A percentile compares a stretch with the other conserved stretches of the same genome.
These are phyloP conservation scores for Phytophthora agathidicida DNA, from an alignment of 352 stramenopile species.

Conservation along the genomic window DNA sequence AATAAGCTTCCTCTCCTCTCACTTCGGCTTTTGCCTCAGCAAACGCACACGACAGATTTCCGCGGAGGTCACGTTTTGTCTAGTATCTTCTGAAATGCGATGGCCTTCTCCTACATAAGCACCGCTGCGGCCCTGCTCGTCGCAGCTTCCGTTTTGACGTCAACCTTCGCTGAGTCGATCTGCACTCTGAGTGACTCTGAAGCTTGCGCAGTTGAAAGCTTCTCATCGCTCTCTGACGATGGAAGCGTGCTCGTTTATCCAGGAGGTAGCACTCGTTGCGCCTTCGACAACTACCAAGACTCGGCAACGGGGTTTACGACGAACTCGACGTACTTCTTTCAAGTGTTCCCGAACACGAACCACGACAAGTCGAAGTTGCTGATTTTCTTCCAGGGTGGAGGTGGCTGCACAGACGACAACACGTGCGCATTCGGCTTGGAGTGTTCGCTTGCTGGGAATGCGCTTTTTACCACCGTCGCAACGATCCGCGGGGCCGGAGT, in stretches of 20 bases:
- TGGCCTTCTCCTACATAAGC: not conserved
- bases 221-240: slow-evolving; percentile 24
- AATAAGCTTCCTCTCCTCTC: too few relatives aligned
- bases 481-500: slow-evolving; percentile 43
- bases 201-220: slow-evolving; percentile 28
- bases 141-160: slow-evolving; percentile 2
- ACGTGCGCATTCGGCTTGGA: slow-evolving; percentile 61
- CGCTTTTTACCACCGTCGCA: slow-evolving; percentile 47
- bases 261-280: slow-evolving; percentile 47
- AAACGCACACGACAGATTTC: not conserved
- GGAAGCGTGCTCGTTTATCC: slow-evolving; percentile 47
- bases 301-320: slow-evolving; percentile 28
- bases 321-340: slow-evolving; percentile 56
- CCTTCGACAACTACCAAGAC: slow-evolving; percentile 45
- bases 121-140: slow-evolving; percentile 12
- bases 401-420: slow-evolving; percentile 51
- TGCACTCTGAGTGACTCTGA: slow-evolving; percentile 32
- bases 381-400: slow-evolving; percentile 62
- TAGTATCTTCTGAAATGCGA: slow-evolving; percentile 3
- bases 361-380: slow-evolving; percentile 61
- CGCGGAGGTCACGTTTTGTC: not conserved
- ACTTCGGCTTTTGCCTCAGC: slow-evolving; percentile 6
- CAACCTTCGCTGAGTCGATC: slow-evolving; percentile 7
- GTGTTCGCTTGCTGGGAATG: slow-evolving; percentile 38
- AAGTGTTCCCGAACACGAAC: slow-evolving; percentile 48